Conservation (phyloP, 352 stramenopile species). For the Phytopythium cucurbitacearum region DNA sequence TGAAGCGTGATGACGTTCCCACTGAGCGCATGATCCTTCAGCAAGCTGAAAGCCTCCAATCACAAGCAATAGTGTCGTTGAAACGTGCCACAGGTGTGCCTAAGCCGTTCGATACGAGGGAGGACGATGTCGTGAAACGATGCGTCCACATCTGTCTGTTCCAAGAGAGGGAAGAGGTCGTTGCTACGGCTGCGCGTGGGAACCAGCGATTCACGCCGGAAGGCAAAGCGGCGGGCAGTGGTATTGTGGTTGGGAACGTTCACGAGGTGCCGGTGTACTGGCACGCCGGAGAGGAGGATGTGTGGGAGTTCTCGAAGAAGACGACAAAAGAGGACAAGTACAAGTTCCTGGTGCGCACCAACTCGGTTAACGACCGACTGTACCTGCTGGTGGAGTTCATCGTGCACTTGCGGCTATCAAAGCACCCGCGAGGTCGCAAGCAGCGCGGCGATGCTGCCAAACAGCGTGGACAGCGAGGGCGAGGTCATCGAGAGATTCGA, state of each 20-base stretch:
- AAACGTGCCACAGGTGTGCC: slow-evolving; percentile 66
- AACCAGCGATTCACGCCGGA: neutral
- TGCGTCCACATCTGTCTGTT: slow-evolving; percentile 80
- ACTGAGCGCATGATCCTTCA: slow-evolving; percentile 41
- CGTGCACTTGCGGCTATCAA: slow-evolving; percentile 41
- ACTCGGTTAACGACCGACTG: slow-evolving; percentile 59
- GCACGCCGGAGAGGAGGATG: slow-evolving; percentile 63
- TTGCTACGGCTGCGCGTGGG: neutral
- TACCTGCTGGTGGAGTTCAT: slow-evolving; percentile 77
- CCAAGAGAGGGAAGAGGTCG: slow-evolving; percentile 45
- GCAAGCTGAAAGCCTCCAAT: slow-evolving; percentile 46
- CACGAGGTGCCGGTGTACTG: slow-evolving; percentile 75
- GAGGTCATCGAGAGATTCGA: slow-evolving; percentile 9
- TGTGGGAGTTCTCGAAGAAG: slow-evolving; percentile 80
- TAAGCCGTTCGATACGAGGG: slow-evolving; percentile 71
- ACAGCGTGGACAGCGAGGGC: neutral
- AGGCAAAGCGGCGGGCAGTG: slow-evolving; percentile 14
- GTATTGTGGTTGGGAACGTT: slow-evolving; percentile 64
- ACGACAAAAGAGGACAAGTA: slow-evolving; percentile 76
- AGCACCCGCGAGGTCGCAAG: slow-evolving; percentile 14
- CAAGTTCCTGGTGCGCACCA: slow-evolving; percentile 78
- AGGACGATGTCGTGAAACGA: slow-evolving; percentile 73
- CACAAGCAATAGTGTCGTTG: slow-evolving; percentile 69
- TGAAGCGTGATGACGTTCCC: slow-evolving; percentile 16
- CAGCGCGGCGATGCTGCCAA: slow-evolving; percentile 2